Base-by-base conservation (phyloP, 164 flowering plant species). In the Warburgia ugandensis region DNA sequence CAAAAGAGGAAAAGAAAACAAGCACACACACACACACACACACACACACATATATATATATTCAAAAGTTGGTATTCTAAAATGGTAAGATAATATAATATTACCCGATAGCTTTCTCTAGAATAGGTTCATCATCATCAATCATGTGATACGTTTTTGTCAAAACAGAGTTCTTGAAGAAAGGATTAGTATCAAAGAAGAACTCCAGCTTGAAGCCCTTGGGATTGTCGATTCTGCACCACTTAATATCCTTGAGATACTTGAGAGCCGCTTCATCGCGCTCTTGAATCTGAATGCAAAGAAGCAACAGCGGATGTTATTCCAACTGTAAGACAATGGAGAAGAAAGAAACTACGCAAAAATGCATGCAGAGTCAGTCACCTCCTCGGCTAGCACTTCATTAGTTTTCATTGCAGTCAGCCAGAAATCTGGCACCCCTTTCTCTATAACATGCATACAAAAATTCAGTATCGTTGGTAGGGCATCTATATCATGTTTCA, bases 161-260 rank as follows among this genome's bases (percentile, higher is more conserved):
- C 67, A 90, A 60, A 31, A 90, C 76, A 36, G 86, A 35, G 50
- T 90, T 86, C 68, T 79, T 84, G 60, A 90, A 90, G 45, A 38
- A 86, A 10, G 97, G 91, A 58, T 90, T 90, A 9, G 81, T 26
- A 36, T 90, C 88, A 64, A 90, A 90, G 68, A 68, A 74, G 60
- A 90, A 90, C 43, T 86, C 97, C 26, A 90, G 86, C 82, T 80
- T 90, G 75, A 90, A 90, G 37, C 97, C 97, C 72, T 86, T 90
- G 2, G 95, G 94, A 31, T 77, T 58, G 25, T 79, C 88, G 26
- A 82, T 71, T 56, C 83, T 76, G 40, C 45, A 65, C 94, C 95
- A 90, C 73, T 86, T 86, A 21, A 90, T 86, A 60, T 90, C 94
- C 52, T 73, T 86, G 26, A 90, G 83, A 66, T 68, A 86, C 52